Evolutionary conservation across 2,329 filamentous ascomycete species (phyloP).

Genomic region (Neofusicoccum laricinum): DNA sequence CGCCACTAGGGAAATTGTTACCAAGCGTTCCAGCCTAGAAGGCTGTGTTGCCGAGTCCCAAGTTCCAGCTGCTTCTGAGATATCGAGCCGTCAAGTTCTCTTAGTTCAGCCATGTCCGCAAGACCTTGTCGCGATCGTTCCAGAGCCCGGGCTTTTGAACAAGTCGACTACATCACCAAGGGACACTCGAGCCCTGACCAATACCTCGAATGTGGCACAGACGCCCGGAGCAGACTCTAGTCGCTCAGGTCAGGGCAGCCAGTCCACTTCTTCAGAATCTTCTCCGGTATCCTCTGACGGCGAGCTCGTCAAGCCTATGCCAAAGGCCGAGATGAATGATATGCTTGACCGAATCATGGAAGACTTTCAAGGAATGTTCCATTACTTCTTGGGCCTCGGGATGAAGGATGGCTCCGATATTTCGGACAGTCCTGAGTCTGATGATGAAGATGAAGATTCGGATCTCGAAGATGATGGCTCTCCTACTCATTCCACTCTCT

Average conservation of each 20-base stretch:
- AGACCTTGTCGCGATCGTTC: no score
- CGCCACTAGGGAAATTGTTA: no score
- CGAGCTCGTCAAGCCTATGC: neutral
- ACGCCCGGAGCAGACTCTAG: no score
- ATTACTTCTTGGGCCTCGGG: neutral
- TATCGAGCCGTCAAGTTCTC: no score
- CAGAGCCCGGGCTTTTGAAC: no score
- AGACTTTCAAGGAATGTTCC: neutral
- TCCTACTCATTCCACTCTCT: neutral
- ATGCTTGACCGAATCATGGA: neutral
- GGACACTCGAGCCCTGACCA: no score
- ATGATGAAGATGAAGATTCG: neutral
- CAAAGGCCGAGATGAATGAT: neutral
- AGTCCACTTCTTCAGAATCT: neutral
- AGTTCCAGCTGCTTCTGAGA: no score
- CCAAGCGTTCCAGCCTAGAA: no score
- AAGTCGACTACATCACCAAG: no score
- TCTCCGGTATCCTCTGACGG: neutral
- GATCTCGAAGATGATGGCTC: neutral
- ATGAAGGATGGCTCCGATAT: neutral
- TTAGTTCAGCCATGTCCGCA: no score
- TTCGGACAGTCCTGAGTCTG: neutral
- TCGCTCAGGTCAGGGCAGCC: neutral
- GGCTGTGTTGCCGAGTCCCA: no score
- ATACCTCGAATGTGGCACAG: no score